Base-by-base conservation (phyloP, 495 filamentous ascomycete genomes). In the Aspergillus saccharolyticus region DNA sequence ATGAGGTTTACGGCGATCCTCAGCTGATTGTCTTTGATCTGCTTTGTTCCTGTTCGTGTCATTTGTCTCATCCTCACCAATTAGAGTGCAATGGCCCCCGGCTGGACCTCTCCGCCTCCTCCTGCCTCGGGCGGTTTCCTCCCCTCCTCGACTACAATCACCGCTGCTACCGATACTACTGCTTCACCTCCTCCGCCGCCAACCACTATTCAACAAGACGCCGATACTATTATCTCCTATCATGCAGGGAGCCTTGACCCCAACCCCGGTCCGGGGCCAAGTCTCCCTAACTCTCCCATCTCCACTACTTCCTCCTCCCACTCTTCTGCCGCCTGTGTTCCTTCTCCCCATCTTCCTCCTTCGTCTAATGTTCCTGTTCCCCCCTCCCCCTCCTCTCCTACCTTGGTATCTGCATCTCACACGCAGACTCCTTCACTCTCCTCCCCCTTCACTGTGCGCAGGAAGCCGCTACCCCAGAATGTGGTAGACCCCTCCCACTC, bases 391-490 rank as follows among this genome's bases (percentile, higher is more conserved):
- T 61, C 63, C 55, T 44, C 55, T 45, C 52, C 56, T 48, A 16
- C 56, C 58, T 30, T 39, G 2, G 33, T 12, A 39, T 39, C 33
- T 39, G 33, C 33, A 8, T 39, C 33, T 15, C 33, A 15, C 14
- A 39, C 33, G 2, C 33, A 39, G 2, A 39, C 33, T 12, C 33
- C 33, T 54, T 43, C 47, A 54, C 45, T 68, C 63, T 52, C 54
- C 63, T 55, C 60, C 52, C 44, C 67, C 53, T 62, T 65, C 51
- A 65, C 61, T 33, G 57, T 75, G 52, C 71, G 66, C 61, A 68
- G 74, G 60, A 76, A 77, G 60, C 70, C 74, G 52, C 53, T 77
- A 19, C 74, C 73, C 54, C 58, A 66, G 57, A 56, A 71, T 54
- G 67, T 66, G 53, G 64, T 70, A 55, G 71, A 58, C 65, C 39